Evolutionary conservation across 345 rosid genomes (phyloP), one percentile per base, ranked within the genome.

Genomic region (Camelina neglecta): DNA sequence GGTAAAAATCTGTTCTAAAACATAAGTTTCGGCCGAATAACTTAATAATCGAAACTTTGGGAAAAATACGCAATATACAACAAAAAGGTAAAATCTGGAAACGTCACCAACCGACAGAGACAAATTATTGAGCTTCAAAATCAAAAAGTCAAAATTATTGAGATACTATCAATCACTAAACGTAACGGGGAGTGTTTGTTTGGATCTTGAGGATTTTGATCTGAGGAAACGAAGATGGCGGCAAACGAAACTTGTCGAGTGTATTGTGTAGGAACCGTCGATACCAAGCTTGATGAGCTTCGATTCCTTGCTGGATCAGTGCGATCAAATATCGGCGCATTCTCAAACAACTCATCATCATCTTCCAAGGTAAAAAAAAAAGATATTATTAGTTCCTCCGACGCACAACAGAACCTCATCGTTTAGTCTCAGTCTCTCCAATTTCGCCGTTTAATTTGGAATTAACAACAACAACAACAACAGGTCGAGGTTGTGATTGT

Each of bases 231-330:
- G 54, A 67, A 63, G 33, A 65, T 61, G 55, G 31, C 31, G 38
- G 38, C 44, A 9, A 39, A 59, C 7, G 54, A 61, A 23, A 58
- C 12, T 49, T 86, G 15, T 53, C 74, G 86, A 45, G 94, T 91
- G 50, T 85, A 79, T 85, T 93, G 98, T 65, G 74, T 91, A 24
- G 97, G 97, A 68, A 91, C 98, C 33, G 93, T 84, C 56, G 98
- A 93, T 47, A 88, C 96, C 3, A 93, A 93, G 85, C 82, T 85
- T 74, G 84, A 85, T n/a, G 98, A 93, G 83, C 93, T 93, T 65
- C 87, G 80, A 3, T 87, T 85, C 84, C 87, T 93, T 20, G 80
- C 90, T 4, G 79, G 81, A n/a, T 83, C 93, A 31, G 95, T 89
- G 58, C 78, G 83, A 69, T 85, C 90, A 75, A 78, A 74, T 50